These are phyloP conservation scores for Wakefieldia striispora DNA, from an alignment of 768 basidiomycete genomes.

Conservation along the genomic window DNA sequence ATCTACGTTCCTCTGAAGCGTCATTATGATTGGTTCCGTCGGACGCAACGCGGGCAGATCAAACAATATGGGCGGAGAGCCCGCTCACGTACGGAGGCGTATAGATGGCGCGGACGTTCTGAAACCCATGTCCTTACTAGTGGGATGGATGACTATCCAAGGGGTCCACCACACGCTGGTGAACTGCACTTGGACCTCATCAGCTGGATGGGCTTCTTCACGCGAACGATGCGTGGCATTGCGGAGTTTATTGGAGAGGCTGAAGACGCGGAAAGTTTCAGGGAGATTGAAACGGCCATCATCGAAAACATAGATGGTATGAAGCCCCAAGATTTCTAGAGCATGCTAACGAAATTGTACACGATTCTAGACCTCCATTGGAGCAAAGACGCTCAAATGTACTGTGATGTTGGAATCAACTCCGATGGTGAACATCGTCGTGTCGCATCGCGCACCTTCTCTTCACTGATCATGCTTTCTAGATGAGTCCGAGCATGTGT, in stretches of 20 bases:
- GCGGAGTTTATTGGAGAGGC: constrained; percentile 81
- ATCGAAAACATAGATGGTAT: constrained; percentile 83
- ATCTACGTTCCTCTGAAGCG: constrained; percentile 84
- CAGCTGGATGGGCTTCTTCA: constrained; percentile 96
- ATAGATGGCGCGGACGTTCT: constrained; percentile 92
- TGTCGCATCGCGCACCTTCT: not conserved
- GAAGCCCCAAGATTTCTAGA: not conserved
- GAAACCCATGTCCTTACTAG: constrained; percentile 86
- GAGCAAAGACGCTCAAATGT: constrained; percentile 88
- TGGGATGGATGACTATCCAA: constrained; percentile 96
- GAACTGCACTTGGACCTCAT: constrained; percentile 93
- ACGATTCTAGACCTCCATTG: constrained; percentile 77
- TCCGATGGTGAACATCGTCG: constrained; percentile 61
- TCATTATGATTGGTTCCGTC: constrained; percentile 96
- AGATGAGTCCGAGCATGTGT: constrained; percentile 93
- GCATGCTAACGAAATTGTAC: not conserved
- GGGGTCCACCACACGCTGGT: constrained; percentile 84
- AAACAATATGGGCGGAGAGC: constrained; percentile 84
- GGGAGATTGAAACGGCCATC: constrained; percentile 75
- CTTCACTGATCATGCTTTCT: constrained; percentile 1
- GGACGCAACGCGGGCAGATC: constrained; percentile 91
- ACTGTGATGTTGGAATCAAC: constrained; percentile 86
- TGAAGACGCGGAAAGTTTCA: constrained; percentile 80
- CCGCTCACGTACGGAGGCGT: constrained; percentile 85
- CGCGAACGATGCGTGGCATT: constrained; percentile 89